Conservation (phyloP, 169 alveolate genomes). For the Toxoplasma gondii region DNA sequence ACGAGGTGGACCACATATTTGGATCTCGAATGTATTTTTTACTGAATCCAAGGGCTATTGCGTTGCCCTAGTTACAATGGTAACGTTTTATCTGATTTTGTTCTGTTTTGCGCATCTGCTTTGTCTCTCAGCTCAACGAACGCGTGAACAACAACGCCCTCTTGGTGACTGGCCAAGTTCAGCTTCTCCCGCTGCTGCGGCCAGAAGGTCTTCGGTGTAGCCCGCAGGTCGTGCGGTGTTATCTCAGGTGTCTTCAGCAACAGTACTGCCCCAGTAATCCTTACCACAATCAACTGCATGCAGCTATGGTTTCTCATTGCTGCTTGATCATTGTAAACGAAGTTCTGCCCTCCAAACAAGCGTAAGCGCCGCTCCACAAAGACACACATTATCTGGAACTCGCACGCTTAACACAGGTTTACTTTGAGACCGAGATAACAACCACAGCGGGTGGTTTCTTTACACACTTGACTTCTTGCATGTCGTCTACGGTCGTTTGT, state of each 20-base stretch:
- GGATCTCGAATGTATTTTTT: no score
- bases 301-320: slow-evolving; percentile 73
- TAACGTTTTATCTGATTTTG: not conserved
- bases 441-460: not conserved
- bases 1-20: no score
- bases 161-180: slow-evolving; percentile 3
- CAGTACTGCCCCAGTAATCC: slow-evolving; percentile 64
- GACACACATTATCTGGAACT: not conserved
- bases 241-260: slow-evolving; percentile 30
- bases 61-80: no score
- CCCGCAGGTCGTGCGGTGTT: slow-evolving; percentile 1
- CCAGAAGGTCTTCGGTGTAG: slow-evolving; percentile 40
- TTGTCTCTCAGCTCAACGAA: slow-evolving; percentile 36
- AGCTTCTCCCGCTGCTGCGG: slow-evolving; percentile 34
- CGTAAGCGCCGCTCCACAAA: not conserved
- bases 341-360: slow-evolving; percentile 22
- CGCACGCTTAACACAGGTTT: no score
- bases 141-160: slow-evolving; percentile 29
- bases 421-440: slow-evolving; percentile 57
- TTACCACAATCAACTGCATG: slow-evolving; percentile 75
- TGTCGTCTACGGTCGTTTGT: no score
- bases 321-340: slow-evolving; percentile 34
- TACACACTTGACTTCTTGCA: no score
- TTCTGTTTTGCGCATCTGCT: not conserved
- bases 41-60: no score